These are phyloP conservation scores for Globisporangium nunn DNA, from an alignment of 352 stramenopile species.

Conservation along the genomic window DNA sequence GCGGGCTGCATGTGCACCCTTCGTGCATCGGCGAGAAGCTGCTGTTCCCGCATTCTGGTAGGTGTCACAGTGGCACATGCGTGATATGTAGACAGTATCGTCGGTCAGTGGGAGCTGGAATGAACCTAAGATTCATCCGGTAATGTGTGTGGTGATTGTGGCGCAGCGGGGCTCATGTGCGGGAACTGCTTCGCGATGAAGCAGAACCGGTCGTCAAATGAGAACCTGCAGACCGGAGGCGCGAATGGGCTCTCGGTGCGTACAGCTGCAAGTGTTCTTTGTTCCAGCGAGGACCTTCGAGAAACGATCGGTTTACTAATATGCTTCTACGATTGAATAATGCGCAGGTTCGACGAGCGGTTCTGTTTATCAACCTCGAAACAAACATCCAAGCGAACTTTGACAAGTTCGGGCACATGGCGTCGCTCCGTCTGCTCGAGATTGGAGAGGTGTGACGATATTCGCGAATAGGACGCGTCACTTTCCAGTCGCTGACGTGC, in stretches of 20 bases:
- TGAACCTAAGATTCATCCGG: neutral
- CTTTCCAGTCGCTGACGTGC: neutral
- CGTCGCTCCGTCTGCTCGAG: slow-evolving; percentile 57
- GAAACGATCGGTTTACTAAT: neutral
- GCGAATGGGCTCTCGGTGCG: slow-evolving; percentile 42
- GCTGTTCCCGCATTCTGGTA: slow-evolving; percentile 50
- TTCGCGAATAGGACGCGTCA: neutral
- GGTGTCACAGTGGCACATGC: neutral
- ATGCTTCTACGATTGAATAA: neutral
- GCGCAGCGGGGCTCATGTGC: slow-evolving; percentile 48
- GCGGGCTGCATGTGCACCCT: slow-evolving; percentile 45
- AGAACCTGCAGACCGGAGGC: slow-evolving; percentile 64
- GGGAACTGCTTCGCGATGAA: slow-evolving; percentile 69
- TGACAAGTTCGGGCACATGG: slow-evolving; percentile 74
- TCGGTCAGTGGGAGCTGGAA: neutral
- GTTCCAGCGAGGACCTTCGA: neutral
- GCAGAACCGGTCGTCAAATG: slow-evolving; percentile 56
- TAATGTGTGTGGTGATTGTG: slow-evolving; percentile 1
- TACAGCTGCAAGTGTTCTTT: neutral
- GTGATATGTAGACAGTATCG: too few species aligned
- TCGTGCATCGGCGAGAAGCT: slow-evolving; percentile 54
- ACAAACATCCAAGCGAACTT: slow-evolving; percentile 58
- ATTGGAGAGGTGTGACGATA: slow-evolving; percentile 39
- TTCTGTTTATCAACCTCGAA: slow-evolving; percentile 67
- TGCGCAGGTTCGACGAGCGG: slow-evolving; percentile 52